A percentile compares a stretch with the other conserved stretches of the same genome.
phyloP scores from a whole-genome alignment of 192 early-diverging fungal species.

The Backusella tuberculispora region DNA sequence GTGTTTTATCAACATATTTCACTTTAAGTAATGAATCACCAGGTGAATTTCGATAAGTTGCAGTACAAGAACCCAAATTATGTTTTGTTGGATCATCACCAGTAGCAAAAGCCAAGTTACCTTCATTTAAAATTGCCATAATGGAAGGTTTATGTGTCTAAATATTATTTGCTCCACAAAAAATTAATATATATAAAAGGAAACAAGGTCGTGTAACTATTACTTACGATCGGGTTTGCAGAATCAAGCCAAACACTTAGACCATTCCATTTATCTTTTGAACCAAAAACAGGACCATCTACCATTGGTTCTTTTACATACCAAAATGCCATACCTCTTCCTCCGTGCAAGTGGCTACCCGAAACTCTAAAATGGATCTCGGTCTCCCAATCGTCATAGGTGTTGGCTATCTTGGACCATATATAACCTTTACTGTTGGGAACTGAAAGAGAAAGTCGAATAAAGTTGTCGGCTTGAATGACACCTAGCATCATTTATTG shows the following conservation, averaged over 20 bases:
- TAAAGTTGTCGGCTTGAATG: constrained; percentile 46
- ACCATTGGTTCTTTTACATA: constrained; percentile 63
- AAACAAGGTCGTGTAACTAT: neutral
- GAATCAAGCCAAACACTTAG: constrained; percentile 75
- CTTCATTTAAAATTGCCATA: constrained; percentile 70
- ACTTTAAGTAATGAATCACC: constrained; percentile 58
- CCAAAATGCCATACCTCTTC: constrained; percentile 83
- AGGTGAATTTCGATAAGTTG: constrained; percentile 69
- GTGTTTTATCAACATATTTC: constrained; percentile 60
- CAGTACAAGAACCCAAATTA: constrained; percentile 56
- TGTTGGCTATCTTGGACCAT: constrained; percentile 63
- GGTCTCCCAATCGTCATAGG: constrained; percentile 73
- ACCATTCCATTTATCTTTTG: constrained; percentile 68
- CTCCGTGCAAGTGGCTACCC: constrained; percentile 65
- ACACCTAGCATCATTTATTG: constrained; percentile 10
- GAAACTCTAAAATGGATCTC: constrained; percentile 63
- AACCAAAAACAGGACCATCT: constrained; percentile 70
- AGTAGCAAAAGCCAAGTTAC: constrained; percentile 48
- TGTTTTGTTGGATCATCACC: constrained; percentile 45
- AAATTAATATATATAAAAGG: neutral
- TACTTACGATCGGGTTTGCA: constrained; percentile 42
- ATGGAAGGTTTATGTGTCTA: constrained; percentile 51
- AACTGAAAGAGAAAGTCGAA: constrained; percentile 66
- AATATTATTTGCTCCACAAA: neutral
- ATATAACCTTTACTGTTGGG: constrained; percentile 58